Percentiles rank a stretch among this genome's conserved stretches.
Conservation (phyloP, 1,284 basidiomycete genomes). For the Salmacisia buchloeana region DNA sequence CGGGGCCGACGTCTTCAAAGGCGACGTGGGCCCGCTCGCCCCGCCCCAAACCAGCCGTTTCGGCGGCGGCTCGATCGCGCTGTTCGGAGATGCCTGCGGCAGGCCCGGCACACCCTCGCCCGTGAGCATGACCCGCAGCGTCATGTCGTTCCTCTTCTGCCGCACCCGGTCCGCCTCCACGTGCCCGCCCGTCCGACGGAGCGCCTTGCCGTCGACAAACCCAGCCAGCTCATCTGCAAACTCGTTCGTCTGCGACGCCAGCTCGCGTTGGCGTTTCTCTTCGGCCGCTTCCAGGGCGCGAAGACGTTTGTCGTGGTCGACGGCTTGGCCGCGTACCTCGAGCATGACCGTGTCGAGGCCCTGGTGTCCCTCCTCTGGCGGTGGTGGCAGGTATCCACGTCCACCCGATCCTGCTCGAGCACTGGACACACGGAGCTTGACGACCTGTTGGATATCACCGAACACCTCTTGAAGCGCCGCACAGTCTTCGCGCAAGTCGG, state of each 20-base stretch:
- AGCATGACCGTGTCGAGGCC: constrained; percentile 48
- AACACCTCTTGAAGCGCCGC: constrained; percentile 44
- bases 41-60: not conserved
- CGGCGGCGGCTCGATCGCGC: not conserved
- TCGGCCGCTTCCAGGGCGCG: constrained; percentile 46
- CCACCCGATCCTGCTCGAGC: constrained; percentile 2
- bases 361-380: constrained; percentile 45
- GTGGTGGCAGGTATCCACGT: constrained; percentile 35
- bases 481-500: constrained; percentile 44
- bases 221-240: constrained; percentile 46
- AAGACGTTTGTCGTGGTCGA: constrained; percentile 48
- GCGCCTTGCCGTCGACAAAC: constrained; percentile 45
- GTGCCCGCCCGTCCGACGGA: constrained; percentile 46
- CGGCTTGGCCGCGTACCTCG: constrained; percentile 44
- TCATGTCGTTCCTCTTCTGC: constrained; percentile 42
- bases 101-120: constrained; percentile 10
- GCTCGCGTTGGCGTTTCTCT: constrained; percentile 38
- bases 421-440: constrained; percentile 33
- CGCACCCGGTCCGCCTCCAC: constrained; percentile 43
- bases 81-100: not conserved
- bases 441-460: constrained; percentile 47
- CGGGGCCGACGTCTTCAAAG: too few species aligned
- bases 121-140: constrained; percentile 42
- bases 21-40: too few species aligned
- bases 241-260: constrained; percentile 37